Evolutionary conservation across 441 rosid species (phyloP).

Genomic region (Euphorbia schlechtendalii): DNA sequence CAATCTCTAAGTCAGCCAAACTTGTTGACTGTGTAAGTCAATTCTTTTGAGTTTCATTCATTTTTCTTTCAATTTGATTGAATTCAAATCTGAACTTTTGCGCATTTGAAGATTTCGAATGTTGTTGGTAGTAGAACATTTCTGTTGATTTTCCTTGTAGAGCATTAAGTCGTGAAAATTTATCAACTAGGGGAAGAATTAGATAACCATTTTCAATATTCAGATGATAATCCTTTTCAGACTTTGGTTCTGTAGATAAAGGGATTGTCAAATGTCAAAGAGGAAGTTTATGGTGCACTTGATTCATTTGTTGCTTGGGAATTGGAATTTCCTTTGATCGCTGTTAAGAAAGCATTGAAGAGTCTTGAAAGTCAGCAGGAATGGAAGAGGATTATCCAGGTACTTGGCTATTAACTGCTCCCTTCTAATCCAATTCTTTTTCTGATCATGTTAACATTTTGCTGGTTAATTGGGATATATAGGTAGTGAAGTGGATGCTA

Average conservation of each 20-base stretch:
- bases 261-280: constrained; percentile 71
- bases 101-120: not conserved
- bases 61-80: not conserved
- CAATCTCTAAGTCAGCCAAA: constrained; percentile 71
- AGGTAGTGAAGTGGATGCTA: constrained; percentile 96
- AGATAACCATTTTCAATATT: constrained; percentile 10
- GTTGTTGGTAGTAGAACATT: not conserved
- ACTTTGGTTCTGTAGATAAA: constrained; percentile 42
- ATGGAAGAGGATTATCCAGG: constrained; percentile 98
- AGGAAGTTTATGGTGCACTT: constrained; percentile 91
- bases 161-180: not conserved
- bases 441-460: not conserved
- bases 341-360: constrained; percentile 86
- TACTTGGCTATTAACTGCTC: constrained; percentile 7
- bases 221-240: constrained; percentile 1
- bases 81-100: not conserved
- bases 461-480: constrained; percentile 10
- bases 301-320: constrained; percentile 97
- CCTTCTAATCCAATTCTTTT: not conserved
- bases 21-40: constrained; percentile 60
- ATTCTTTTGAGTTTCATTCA: not conserved
- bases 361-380: constrained; percentile 65
- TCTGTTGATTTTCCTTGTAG: not conserved
- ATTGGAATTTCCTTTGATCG: constrained; percentile 81
- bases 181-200: not conserved